These are phyloP conservation scores for Barnettozyma siamensis DNA, from an alignment of 805 yeast genomes.

Conservation along the genomic window DNA sequence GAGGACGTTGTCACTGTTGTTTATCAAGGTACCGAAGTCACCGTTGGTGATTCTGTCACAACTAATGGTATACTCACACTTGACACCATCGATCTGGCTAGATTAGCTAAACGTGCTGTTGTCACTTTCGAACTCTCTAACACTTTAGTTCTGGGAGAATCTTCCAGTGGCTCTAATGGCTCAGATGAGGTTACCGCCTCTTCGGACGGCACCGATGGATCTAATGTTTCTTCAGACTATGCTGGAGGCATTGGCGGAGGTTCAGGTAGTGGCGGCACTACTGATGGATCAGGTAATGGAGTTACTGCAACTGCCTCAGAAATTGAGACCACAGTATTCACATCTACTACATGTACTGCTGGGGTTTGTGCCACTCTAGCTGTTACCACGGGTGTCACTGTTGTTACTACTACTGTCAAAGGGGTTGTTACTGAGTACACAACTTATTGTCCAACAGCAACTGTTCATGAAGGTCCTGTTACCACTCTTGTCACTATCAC, in stretches of 20 bases:
- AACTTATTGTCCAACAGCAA: neutral
- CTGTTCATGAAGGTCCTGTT: neutral
- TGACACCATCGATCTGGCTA: neutral
- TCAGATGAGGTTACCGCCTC: neutral
- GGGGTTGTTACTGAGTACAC: neutral
- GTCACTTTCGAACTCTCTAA: neutral
- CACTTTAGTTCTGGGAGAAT: neutral
- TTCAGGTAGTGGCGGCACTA: neutral
- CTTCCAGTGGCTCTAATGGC: neutral
- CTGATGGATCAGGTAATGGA: neutral
- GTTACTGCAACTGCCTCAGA: neutral
- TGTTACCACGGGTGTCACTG: conserved; percentile 1
- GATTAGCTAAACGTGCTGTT: neutral
- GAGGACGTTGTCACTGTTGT: conserved; percentile 7
- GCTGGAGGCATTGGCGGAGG: neutral
- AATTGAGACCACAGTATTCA: conserved; percentile 8
- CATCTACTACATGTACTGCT: neutral
- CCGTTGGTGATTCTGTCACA: neutral
- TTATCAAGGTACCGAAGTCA: neutral
- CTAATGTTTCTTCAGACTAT: neutral
- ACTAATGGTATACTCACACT: neutral
- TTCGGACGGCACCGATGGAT: neutral
- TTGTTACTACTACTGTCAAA: neutral
- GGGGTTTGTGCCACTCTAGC: neutral
- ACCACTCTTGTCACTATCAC: too few species aligned